phyloP scores from a whole-genome alignment of 345 rosid genomes.

The Gossypium ekmanianum region DNA sequence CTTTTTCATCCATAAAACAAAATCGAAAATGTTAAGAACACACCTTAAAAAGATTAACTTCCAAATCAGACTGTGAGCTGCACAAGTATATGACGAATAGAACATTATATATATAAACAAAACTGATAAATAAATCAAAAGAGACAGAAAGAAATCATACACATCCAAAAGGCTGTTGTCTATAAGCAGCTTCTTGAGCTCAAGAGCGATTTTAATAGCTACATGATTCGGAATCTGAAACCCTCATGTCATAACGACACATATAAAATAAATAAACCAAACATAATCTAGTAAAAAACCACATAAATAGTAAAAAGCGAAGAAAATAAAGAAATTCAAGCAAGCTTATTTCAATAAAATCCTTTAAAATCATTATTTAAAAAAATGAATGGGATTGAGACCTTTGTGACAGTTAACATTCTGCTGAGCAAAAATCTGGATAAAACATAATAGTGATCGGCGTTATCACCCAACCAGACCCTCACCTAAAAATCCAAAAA shows the following conservation, averaged over 20 bases:
- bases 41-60: conserved; percentile 90
- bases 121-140: background rate
- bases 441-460: conserved; percentile 91
- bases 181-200: conserved; percentile 89
- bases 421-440: conserved; percentile 93
- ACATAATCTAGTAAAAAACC: background rate
- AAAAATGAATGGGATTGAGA: conserved; percentile 14
- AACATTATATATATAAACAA: background rate
- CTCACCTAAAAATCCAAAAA: conserved; percentile 50
- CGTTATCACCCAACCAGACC: conserved; percentile 96
- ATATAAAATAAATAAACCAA: background rate
- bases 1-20: background rate
- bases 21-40: conserved; percentile 4
- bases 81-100: conserved; percentile 19
- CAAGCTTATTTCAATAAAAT: background rate
- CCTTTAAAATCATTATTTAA: background rate
- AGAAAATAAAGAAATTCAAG: conserved; percentile 4
- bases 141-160: conserved; percentile 40
- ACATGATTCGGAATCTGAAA: conserved; percentile 95
- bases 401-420: conserved; percentile 98
- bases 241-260: background rate
- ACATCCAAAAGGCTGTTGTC: conserved; percentile 99
- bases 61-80: conserved; percentile 92
- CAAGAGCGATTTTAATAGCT: conserved; percentile 92
- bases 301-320: background rate